Evolutionary conservation across 78 protist genomes (phyloP), one percentile per base, ranked within the genome.

Genomic region (Chrysochromulina tobinii): DNA sequence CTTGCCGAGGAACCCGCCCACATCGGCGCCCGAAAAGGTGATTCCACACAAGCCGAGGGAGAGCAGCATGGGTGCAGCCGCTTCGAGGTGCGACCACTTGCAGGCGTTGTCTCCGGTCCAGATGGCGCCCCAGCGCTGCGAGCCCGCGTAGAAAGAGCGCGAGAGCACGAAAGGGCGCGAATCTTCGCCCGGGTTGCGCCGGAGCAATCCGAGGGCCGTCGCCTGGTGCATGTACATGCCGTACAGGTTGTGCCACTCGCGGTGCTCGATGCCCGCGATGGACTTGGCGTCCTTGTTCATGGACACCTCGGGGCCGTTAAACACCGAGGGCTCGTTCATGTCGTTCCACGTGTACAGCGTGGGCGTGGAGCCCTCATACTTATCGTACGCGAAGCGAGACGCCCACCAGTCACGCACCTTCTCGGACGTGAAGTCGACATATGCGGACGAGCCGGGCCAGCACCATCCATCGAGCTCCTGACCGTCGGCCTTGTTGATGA

Each of bases 61-160:
- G 51, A 98, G 91, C 21, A 98, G 88, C 99, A 97, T 97, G 23
- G 98, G 98, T 7, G 69, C 38, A 7, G 98, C 38, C 54, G 79
- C 91, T 51, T 61, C 85, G 73, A 99, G 91, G 67, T 98, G 99
- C 3, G 64, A 81, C 99, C 99, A 99, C 59, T 87, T 90, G 54
- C 99, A 99, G 55, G 91, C 61, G 93, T 99, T 99, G 95, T 99
- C 99, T 61, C 99, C 99, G 1, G 99, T 98, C 99, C 99, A 99
- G 48, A 98, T 93, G 61, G 99, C 99, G 55, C 96, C 99, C 89
- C 91, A 90, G 61, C 98, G 93, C 95, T 98, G 99, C 11, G 98
- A 90, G 53, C 99, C 99, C 11, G 99, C 98, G 81, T 95, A 99
- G 97, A 97, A 97, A 7, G 99, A 94, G 51, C 99, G 94, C 25